A percentile compares a stretch with the other conserved stretches of the same genome.
Evolutionary conservation across 1,284 basidiomycete genomes (phyloP).

Genomic region (Mycosarcoma maydis): DNA sequence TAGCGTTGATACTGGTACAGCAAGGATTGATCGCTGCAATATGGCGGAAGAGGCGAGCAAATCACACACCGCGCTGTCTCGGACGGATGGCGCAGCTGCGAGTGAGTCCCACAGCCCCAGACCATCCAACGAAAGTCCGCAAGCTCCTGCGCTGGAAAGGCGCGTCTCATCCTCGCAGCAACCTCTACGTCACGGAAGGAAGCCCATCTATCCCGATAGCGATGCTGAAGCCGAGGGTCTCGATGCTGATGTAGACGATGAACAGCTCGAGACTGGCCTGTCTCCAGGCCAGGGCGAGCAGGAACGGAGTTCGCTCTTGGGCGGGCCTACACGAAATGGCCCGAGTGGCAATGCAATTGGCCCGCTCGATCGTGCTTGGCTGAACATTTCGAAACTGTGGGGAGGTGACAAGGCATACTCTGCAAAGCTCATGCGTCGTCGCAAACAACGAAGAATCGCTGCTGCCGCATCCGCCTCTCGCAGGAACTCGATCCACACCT

Average conservation of each 20-base stretch:
- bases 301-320: slow-evolving; percentile 40
- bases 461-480: slow-evolving; percentile 17
- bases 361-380: slow-evolving; percentile 39
- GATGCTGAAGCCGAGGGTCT: slow-evolving; percentile 50
- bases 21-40: too few species aligned
- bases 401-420: slow-evolving; percentile 44
- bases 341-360: slow-evolving; percentile 7
- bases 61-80: not conserved
- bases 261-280: slow-evolving; percentile 44
- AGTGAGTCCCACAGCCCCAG: slow-evolving; percentile 2
- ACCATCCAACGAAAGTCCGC: slow-evolving; percentile 14
- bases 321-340: slow-evolving; percentile 13
- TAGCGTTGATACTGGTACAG: too few species aligned
- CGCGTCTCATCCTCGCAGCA: slow-evolving; percentile 37
- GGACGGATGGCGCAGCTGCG: not conserved
- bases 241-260: slow-evolving; percentile 49
- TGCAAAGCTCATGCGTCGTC: slow-evolving; percentile 25
- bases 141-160: slow-evolving; percentile 27
- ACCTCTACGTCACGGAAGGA: slow-evolving; percentile 45
- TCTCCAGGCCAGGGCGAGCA: slow-evolving; percentile 28
- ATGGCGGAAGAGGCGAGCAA: slow-evolving; percentile 16
- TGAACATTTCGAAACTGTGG: slow-evolving; percentile 37
- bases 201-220: slow-evolving; percentile 51
- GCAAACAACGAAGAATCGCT: slow-evolving; percentile 28
- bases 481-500: slow-evolving; percentile 37